Conservation (phyloP, 441 rosid genomes). For the Theobroma grandiflorum region DNA sequence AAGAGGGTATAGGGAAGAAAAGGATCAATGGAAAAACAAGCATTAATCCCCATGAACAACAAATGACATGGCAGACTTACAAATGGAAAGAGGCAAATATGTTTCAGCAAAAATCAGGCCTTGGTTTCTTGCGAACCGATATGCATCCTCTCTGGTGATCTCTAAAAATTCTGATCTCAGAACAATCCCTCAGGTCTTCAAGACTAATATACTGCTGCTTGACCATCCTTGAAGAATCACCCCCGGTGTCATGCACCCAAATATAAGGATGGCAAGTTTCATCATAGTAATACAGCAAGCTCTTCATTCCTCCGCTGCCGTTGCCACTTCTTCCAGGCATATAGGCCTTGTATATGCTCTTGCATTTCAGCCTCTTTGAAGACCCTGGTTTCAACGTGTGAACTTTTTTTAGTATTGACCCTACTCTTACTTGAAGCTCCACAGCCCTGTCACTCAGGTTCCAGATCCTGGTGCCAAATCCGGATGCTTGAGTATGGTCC, state of each 20-base stretch:
- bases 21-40: background rate
- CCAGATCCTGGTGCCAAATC: conserved; percentile 72
- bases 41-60: conserved; percentile 12
- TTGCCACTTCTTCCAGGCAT: conserved; percentile 52
- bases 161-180: conserved; percentile 78
- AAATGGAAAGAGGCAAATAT: background rate
- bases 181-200: conserved; percentile 79
- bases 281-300: conserved; percentile 74
- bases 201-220: conserved; percentile 91
- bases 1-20: background rate
- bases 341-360: conserved; percentile 79
- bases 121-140: conserved; percentile 72
- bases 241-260: conserved; percentile 80
- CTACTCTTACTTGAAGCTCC: conserved; percentile 83
- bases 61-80: conserved; percentile 1
- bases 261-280: conserved; percentile 85
- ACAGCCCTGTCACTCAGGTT: conserved; percentile 80
- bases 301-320: conserved; percentile 48
- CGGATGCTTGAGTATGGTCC: conserved; percentile 64
- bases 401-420: conserved; percentile 81
- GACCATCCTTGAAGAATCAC: conserved; percentile 81
- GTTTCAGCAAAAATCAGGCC: conserved; percentile 76
- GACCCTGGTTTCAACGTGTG: conserved; percentile 85
- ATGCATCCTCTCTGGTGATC: conserved; percentile 78
- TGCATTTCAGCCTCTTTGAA: conserved; percentile 77